Evolutionary conservation across 441 rosid species (phyloP).

Genomic region (Monsonia emarginata): DNA sequence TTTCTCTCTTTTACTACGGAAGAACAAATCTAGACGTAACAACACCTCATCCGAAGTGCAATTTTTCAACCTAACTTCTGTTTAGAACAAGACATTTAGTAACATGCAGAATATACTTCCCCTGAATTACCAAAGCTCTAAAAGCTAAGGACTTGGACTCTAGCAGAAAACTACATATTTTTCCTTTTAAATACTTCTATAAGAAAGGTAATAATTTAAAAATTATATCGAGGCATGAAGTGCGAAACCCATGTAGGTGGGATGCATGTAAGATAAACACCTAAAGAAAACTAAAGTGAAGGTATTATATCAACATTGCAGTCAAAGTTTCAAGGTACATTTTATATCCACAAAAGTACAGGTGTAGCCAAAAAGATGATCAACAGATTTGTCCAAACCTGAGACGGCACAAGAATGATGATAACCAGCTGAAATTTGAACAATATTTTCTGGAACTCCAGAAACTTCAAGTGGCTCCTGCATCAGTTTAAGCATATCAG

Average conservation of each 20-base stretch:
- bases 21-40: too few species aligned
- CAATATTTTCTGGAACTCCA: conserved; percentile 49
- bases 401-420: conserved; percentile 86
- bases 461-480: conserved; percentile 70
- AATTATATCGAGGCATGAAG: too few species aligned
- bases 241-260: too few species aligned
- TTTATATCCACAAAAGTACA: not conserved
- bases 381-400: conserved; percentile 31
- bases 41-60: not conserved
- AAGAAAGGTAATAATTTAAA: too few species aligned
- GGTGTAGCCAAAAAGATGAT: not conserved
- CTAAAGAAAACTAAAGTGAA: not conserved
- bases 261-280: not conserved
- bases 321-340: not conserved
- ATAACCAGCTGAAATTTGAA: conserved; percentile 74
- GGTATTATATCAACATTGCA: not conserved
- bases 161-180: too few species aligned
- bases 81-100: too few species aligned
- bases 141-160: too few species aligned
- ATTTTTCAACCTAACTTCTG: too few species aligned
- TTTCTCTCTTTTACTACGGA: too few species aligned
- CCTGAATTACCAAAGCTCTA: too few species aligned
- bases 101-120: too few species aligned
- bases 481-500: conserved; percentile 12
- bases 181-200: too few species aligned